phyloP scores from a whole-genome alignment of 2,329 filamentous ascomycete genomes.

The Colletotrichum godetiae region DNA sequence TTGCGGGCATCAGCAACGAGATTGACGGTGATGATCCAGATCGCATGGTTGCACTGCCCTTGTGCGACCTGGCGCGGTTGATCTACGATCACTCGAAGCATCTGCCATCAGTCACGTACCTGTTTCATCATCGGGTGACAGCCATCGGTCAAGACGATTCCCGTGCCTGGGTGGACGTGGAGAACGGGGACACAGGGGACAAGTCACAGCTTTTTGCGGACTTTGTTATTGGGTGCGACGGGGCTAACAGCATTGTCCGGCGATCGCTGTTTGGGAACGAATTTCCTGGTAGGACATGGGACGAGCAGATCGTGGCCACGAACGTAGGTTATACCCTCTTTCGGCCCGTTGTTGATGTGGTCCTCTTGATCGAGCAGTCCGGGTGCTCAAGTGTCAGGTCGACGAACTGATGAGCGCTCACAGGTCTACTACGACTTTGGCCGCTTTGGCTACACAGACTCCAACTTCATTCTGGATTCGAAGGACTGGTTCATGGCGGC shows the following conservation, averaged over 20 bases:
- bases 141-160: constrained; percentile 57
- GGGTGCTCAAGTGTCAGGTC: neutral
- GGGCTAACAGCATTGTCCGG: constrained; percentile 59
- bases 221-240: constrained; percentile 67
- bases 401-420: neutral
- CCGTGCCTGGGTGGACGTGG: constrained; percentile 56
- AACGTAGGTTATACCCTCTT: constrained; percentile 54
- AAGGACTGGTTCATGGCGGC: constrained; percentile 71
- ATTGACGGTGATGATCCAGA: constrained; percentile 52
- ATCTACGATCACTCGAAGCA: constrained; percentile 52
- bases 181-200: constrained; percentile 45
- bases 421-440: constrained; percentile 67
- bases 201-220: constrained; percentile 54
- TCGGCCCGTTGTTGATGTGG: neutral
- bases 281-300: constrained; percentile 69
- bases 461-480: constrained; percentile 71
- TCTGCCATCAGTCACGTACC: constrained; percentile 47
- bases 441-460: constrained; percentile 61
- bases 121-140: constrained; percentile 59
- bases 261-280: constrained; percentile 61
- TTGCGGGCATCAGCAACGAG: constrained; percentile 50
- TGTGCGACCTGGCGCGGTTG: constrained; percentile 54
- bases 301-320: constrained; percentile 69
- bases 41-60: constrained; percentile 50
- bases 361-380: neutral